Evolutionary conservation across 2,329 filamentous ascomycete species (phyloP), one percentile per base, ranked within the genome.

Genomic region (Fusarium ramigenum): DNA sequence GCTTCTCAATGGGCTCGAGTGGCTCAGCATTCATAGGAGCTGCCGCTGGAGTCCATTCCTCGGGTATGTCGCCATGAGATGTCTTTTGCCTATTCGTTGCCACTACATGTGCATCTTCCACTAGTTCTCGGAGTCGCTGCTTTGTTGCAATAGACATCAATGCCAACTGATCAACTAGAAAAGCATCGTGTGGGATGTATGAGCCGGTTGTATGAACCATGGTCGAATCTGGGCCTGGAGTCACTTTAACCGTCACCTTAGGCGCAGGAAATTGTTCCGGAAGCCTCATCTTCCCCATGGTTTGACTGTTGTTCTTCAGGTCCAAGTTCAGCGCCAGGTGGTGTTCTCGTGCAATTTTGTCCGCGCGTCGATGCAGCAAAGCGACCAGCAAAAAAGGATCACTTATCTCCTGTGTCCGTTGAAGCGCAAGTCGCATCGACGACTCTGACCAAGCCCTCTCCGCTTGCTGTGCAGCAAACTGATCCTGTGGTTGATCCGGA

Each of bases 141-240:
- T 96, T 94, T 15, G 94, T 91, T 23, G 93, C 93, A 63, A 98
- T 88, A 10, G 94, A 96, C 65, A 98, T 81, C 21, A 98, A 86
- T 32, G 93, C 93, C 49, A 98, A 84, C 74, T 98, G 93, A 69
- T 97, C 95, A 19, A 93, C 92, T 39, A 97, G 85, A 60, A 89
- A 91, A 4, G 93, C 90, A 47, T 95, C 93, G 40, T 92, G 90
- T 0, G 96, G 89, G 42, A 97, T 89, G 60, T 93, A 94, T 25
- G 90, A 90, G 5, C 91, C 91, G 19, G 86, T 87, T 2, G 91
- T 91, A 46, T 88, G 83, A 6, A 93, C 87, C 30, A 92, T 82
- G 18, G 89, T 87, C 37, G 89, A 89, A 57, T 94, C 90, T 1
- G 90, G 88, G 1, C 89, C 90, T 4, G 84, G 85, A 67, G 87